Percentiles rank a stretch among this genome's conserved stretches.
Evolutionary conservation across 345 rosid genomes (phyloP).

Genomic region (Laguncularia racemosa): DNA sequence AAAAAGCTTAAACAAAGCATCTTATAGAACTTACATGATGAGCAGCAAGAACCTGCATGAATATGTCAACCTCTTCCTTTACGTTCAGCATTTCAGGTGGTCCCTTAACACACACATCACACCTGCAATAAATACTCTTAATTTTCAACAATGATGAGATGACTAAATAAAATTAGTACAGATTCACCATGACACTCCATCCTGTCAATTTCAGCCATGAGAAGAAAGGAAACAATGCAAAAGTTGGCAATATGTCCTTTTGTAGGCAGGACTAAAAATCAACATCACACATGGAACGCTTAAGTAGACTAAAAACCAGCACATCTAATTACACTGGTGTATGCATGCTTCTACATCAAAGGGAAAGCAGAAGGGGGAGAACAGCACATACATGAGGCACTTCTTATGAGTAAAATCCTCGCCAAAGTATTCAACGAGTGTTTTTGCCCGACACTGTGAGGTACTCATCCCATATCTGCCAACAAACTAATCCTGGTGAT

Average conservation of each 20-base stretch:
- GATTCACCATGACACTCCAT: no score
- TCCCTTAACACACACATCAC: constrained; percentile 69
- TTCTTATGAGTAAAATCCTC: constrained; percentile 51
- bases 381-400: constrained; percentile 54
- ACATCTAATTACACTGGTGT: neutral
- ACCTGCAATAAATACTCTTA: constrained; percentile 32
- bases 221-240: no score
- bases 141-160: neutral
- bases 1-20: neutral
- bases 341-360: neutral
- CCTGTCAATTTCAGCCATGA: no score
- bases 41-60: constrained; percentile 61
- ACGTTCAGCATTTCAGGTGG: constrained; percentile 58
- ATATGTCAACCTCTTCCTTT: constrained; percentile 58
- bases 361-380: neutral
- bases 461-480: constrained; percentile 90
- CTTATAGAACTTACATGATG: constrained; percentile 30
- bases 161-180: no score
- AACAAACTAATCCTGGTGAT: constrained; percentile 2
- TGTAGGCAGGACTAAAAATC: no score
- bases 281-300: no score
- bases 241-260: no score
- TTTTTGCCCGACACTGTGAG: constrained; percentile 69
- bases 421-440: constrained; percentile 75
- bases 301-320: neutral